Conservation (phyloP, 306 rosid species). For the Acmispon strigosus region DNA sequence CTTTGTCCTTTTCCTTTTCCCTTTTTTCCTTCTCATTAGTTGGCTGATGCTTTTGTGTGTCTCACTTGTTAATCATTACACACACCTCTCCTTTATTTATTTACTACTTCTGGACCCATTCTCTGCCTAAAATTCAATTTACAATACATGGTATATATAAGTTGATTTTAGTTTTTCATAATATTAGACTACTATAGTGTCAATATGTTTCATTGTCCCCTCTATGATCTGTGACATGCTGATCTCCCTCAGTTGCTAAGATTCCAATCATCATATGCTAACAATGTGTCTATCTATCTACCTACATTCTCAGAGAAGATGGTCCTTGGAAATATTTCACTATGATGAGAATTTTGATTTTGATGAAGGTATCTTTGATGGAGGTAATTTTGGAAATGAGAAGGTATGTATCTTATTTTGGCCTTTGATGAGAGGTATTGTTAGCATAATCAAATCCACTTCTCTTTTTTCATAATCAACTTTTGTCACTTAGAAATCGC, state of each 20-base stretch:
- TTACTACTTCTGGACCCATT: neutral
- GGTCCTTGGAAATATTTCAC: too few species aligned
- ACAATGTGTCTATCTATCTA: too few species aligned
- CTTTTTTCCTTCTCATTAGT: neutral
- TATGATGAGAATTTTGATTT: too few species aligned
- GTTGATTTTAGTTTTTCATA: neutral
- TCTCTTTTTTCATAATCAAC: neutral
- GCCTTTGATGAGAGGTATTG: too few species aligned
- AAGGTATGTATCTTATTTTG: too few species aligned
- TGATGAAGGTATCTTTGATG: too few species aligned
- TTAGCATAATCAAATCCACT: neutral
- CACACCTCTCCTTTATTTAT: neutral
- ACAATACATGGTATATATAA: neutral
- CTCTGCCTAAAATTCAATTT: neutral
- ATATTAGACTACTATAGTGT: neutral
- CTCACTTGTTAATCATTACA: neutral
- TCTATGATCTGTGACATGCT: neutral
- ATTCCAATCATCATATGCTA: neutral
- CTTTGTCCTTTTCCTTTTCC: neutral
- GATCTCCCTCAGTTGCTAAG: neutral
- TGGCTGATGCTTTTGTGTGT: slow-evolving; percentile 1
- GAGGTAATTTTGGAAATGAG: too few species aligned
- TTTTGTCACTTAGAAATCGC: too few species aligned
- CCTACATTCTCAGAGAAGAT: too few species aligned
- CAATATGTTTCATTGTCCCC: neutral